Percentiles rank a stretch among this genome's conserved stretches.
Evolutionary conservation across 495 filamentous ascomycete genomes (phyloP).

Genomic region (Annulohypoxylon bovei): DNA sequence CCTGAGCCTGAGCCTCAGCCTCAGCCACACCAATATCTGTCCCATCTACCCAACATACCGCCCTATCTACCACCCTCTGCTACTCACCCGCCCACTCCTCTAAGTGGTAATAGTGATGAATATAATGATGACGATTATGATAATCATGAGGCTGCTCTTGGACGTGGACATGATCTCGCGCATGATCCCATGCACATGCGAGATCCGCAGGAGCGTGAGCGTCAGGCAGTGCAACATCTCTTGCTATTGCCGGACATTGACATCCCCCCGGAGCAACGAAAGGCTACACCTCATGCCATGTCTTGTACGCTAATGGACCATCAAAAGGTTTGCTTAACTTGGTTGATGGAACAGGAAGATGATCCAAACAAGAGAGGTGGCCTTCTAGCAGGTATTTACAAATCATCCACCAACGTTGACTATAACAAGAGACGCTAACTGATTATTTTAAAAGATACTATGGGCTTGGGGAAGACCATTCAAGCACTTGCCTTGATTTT

Average conservation of each 20-base stretch:
- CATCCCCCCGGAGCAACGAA: constrained; percentile 36
- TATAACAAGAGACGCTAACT: not conserved
- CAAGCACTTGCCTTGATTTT: constrained; percentile 87
- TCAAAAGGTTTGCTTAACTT: constrained; percentile 81
- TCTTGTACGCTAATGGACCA: constrained; percentile 77
- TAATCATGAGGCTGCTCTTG: too few species aligned
- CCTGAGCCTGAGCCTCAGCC: too few species aligned
- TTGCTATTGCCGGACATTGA: constrained; percentile 40
- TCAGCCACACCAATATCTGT: not conserved
- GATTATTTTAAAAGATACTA: constrained; percentile 68
- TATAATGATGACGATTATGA: not conserved
- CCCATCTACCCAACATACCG: too few species aligned
- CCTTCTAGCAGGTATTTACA: constrained; percentile 67
- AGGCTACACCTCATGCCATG: constrained; percentile 70
- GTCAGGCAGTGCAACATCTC: constrained; percentile 29
- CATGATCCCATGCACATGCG: not conserved
- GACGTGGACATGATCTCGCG: too few species aligned
- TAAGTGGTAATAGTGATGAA: not conserved
- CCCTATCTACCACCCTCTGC: not conserved
- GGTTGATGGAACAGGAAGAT: constrained; percentile 80
- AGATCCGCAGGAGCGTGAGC: constrained; percentile 5
- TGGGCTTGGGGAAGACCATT: constrained; percentile 97
- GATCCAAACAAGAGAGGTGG: constrained; percentile 80
- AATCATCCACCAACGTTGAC: constrained; percentile 4
- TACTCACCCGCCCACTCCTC: not conserved